Conservation (phyloP, 2,329 filamentous ascomycete genomes). For the Ciborinia camelliae region DNA sequence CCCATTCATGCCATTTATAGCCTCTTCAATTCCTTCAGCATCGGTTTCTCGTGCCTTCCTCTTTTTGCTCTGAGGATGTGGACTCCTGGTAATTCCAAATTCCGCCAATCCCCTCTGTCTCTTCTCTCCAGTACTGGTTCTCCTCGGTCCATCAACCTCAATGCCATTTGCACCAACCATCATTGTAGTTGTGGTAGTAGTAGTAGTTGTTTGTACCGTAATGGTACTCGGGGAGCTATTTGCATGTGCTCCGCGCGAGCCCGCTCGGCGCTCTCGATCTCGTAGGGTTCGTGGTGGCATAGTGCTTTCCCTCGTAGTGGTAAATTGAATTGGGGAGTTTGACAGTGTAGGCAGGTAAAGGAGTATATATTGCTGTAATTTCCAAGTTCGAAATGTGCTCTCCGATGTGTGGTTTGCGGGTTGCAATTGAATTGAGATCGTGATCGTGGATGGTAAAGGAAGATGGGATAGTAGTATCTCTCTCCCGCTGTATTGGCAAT, state of each 20-base stretch:
- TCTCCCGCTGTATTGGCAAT: neutral
- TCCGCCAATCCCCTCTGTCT: conserved; percentile 11
- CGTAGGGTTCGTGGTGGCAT: conserved; percentile 7
- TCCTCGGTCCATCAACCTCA: neutral
- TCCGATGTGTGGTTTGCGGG: too few species aligned
- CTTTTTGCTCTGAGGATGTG: neutral
- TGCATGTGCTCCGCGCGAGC: neutral
- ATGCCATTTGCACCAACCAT: neutral
- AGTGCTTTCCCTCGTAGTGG: neutral
- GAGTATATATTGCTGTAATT: neutral
- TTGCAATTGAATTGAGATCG: too few species aligned
- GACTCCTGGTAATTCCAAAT: conserved; percentile 12
- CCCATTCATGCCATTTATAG: neutral
- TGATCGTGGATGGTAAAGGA: neutral
- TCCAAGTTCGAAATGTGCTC: too few species aligned
- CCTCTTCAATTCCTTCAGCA: neutral
- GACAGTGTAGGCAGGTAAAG: neutral
- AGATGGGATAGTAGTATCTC: too few species aligned
- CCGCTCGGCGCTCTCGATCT: neutral
- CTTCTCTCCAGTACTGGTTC: neutral
- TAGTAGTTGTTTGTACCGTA: neutral
- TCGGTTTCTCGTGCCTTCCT: neutral
- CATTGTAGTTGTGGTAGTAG: neutral
- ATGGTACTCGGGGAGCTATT: neutral
- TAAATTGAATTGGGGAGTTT: neutral